Percentiles rank a stretch among this genome's conserved stretches.
These are phyloP conservation scores for Sideroxylon spinosum DNA, from an alignment of 179 eudicot genomes.

Conservation along the genomic window DNA sequence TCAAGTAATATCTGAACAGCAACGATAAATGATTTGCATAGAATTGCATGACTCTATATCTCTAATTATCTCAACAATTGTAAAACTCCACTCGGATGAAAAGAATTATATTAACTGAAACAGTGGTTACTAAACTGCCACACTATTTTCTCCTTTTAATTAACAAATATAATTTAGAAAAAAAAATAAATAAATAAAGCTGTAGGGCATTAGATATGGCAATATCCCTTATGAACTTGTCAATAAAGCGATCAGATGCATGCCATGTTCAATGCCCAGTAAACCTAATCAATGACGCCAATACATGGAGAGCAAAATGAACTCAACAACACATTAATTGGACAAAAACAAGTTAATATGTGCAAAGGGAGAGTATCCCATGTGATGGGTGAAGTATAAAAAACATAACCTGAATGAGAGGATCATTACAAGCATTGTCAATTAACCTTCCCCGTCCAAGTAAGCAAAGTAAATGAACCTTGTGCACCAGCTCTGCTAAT, in stretches of 20 bases:
- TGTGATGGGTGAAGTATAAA: neutral
- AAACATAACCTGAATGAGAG: slow-evolving; percentile 71
- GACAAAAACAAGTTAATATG: neutral
- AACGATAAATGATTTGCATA: no score
- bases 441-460: slow-evolving; percentile 84
- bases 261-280: neutral
- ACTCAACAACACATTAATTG: neutral
- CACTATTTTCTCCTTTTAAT: neutral
- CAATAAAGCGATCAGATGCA: neutral
- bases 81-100: neutral
- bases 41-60: no score
- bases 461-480: slow-evolving; percentile 81
- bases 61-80: neutral
- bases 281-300: neutral
- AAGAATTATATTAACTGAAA: neutral
- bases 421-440: slow-evolving; percentile 80
- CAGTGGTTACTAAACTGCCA: neutral
- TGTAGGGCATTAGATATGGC: neutral
- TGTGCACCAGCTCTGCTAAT: slow-evolving; percentile 84
- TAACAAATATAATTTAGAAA: neutral
- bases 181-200: neutral
- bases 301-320: no score
- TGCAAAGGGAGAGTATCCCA: neutral
- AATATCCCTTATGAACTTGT: neutral
- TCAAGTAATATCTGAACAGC: neutral